Evolutionary conservation across 164 flowering plant genomes (phyloP), one percentile per base, ranked within the genome.

Genomic region (Echeveria elegans): DNA sequence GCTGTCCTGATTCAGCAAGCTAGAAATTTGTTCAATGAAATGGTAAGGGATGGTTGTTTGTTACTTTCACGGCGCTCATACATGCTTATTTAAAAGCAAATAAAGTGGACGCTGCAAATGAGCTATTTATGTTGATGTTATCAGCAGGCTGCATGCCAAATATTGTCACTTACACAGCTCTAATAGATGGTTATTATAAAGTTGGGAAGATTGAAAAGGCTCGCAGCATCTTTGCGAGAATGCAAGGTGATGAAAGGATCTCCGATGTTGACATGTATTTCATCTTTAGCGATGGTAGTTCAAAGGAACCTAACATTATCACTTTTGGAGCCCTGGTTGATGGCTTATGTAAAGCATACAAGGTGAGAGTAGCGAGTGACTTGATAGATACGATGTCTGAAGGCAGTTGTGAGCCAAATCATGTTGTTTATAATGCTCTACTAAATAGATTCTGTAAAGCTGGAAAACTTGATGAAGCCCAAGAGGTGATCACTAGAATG

Each of bases 381-480:
- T 78, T 93, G 61, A 74, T 90, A 72, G 88, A 86, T 58, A 79
- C 79, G 12, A 93, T 90, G 97, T 68, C 75, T 34, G 65, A 31
- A 15, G 80, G 67, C 69, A 88, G 88, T 69, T 88, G 90, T 80
- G 83, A 82, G 68, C 97, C 98, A 19, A 90, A 90, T 70, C 80
- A 82, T 30, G 77, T 87, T 47, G 89, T 93, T 6, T 87, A 87
- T 80, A 91, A 87, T 82, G 90, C 98, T 68, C 90, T 93, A 48
- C 90, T 93, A 65, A 97, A 93, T 83, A 96, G 98, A 32, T 84
- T 88, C 70, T 90, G 97, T 81, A 90, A 93, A 81, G 82, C 66
- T 71, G 98, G 98, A 29, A 88, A 85, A 74, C 77, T 93, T 41
- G 96, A 93, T 50, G 92, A 88, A 76, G 96, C 98, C 45, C 90